A percentile compares a stretch with the other conserved stretches of the same genome.
phyloP scores from a whole-genome alignment of 345 rosid species.

The Acer yangbiense region DNA sequence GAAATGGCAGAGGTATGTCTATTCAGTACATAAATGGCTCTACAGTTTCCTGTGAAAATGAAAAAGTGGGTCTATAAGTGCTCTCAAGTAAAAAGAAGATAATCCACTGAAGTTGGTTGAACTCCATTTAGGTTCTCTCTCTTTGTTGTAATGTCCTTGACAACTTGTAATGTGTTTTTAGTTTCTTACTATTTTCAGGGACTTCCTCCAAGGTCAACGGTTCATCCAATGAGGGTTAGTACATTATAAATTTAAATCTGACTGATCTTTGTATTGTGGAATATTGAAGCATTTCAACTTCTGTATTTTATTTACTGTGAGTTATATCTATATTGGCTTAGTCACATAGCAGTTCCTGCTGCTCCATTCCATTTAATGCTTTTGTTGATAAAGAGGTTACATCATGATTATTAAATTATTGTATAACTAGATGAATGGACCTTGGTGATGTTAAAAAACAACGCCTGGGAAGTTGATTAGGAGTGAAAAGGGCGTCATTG shows the following conservation, averaged over 20 bases:
- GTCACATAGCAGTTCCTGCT: background rate
- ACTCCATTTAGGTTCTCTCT: background rate
- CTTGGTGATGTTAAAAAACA: conserved; percentile 2
- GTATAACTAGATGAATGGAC: conserved; percentile 8
- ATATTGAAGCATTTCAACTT: conserved; percentile 17
- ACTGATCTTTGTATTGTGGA: background rate
- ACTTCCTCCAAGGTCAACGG: conserved; percentile 95
- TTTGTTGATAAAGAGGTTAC: conserved; percentile 5
- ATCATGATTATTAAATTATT: background rate
- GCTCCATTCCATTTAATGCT: background rate
- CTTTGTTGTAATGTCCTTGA: background rate
- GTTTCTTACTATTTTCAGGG: conserved; percentile 52
- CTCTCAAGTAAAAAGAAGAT: background rate
- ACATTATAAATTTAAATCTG: conserved; percentile 8
- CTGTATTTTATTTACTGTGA: conserved; percentile 19
- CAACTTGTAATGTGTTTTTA: background rate
- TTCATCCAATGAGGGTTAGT: conserved; percentile 99
- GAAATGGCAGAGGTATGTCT: conserved; percentile 97
- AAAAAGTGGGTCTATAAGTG: background rate
- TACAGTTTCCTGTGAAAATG: background rate
- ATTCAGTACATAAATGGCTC: conserved; percentile 15
- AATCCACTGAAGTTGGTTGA: conserved; percentile 9
- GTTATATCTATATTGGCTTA: conserved; percentile 10
- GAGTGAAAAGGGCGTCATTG: conserved; percentile 6
- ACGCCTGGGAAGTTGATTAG: conserved; percentile 1